A percentile compares a stretch with the other conserved stretches of the same genome.
phyloP scores from a whole-genome alignment of 805 yeast genomes.

The Candida berthetii region DNA sequence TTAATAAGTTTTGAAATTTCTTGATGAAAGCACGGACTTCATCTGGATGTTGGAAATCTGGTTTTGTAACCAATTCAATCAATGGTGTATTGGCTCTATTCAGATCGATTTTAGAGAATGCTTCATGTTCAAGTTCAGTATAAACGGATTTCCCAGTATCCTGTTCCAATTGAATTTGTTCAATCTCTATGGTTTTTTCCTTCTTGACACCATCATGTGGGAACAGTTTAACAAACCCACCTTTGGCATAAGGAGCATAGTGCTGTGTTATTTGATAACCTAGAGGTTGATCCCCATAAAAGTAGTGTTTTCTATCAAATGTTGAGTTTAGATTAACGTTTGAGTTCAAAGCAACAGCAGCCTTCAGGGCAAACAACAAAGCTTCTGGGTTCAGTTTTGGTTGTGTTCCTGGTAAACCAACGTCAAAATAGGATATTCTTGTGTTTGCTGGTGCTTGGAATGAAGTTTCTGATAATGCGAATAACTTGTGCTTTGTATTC shows the following conservation, averaged over 20 bases:
- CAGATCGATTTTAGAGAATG: slow-evolving; percentile 53
- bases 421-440: slow-evolving; percentile 71
- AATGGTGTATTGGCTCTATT: slow-evolving; percentile 84
- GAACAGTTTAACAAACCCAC: slow-evolving; percentile 51
- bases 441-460: slow-evolving; percentile 58
- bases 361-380: slow-evolving; percentile 57
- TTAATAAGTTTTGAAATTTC: slow-evolving; percentile 68
- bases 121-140: slow-evolving; percentile 23
- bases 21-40: slow-evolving; percentile 76
- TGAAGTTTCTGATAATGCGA: slow-evolving; percentile 52
- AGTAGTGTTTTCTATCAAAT: slow-evolving; percentile 93
- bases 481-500: slow-evolving; percentile 66
- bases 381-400: slow-evolving; percentile 78
- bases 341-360: slow-evolving; percentile 67
- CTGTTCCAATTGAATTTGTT: slow-evolving; percentile 88
- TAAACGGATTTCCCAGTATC: slow-evolving; percentile 85
- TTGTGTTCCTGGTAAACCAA: slow-evolving; percentile 88
- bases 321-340: slow-evolving; percentile 48
- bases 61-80: slow-evolving; percentile 87
- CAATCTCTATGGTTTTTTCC: slow-evolving; percentile 49
- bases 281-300: slow-evolving; percentile 92
- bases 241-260: slow-evolving; percentile 67
- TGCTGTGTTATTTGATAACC: slow-evolving; percentile 96
- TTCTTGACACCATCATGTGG: slow-evolving; percentile 46
- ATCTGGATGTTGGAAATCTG: slow-evolving; percentile 65